Evolutionary conservation across 768 basidiomycete genomes (phyloP), one percentile per base, ranked within the genome.

Genomic region (Pleurotus eryngii): DNA sequence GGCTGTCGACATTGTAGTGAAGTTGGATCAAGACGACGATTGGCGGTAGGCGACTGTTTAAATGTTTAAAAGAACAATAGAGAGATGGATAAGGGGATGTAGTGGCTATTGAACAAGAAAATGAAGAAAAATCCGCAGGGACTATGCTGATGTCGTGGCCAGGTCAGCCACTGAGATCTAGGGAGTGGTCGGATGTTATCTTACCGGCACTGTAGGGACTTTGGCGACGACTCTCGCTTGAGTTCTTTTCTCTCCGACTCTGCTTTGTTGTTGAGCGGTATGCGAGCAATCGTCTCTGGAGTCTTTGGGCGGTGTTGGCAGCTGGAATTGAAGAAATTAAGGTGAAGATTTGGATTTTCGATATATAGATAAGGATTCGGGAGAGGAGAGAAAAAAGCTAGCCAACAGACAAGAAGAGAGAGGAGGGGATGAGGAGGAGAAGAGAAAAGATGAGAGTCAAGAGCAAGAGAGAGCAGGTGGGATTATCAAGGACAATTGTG

Each of bases 1-100:
- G 57, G 74, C 65, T 67, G 76, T 74, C 68, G 80, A 70, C 79
- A 81, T 81, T 69, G 71, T 39, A 38, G 17, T 50, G 49, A 51
- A 54, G 51, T 39, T 54, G 51, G 51, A 43, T 54, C 51, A 54
- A 54, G 62, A 42, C 20, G 51, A 37, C 51, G 26, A 24, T 37
- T 26, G 39, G 51, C 18, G 26, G 35, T 40, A 54, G 51, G 51
- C 51, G 51, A 30, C 15, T 39, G 37, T 20, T 39, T 17, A 30
- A 42, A 15, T 17, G 37, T 26, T 54, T 39, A 42, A 42, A 30
- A 54, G 51, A 17, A 42, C 11, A 39, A 42, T 40, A 40, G 51
- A 38, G n/a, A 38, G n/a, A 54, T 18, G 39, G 37, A 38, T 9
- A 39, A 39, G 37, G 17, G 51, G 42, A 51, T 30, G 49, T 26